Conservation (phyloP, 108 stramenopile genomes). For the Cyclostephanos invisitatus region DNA sequence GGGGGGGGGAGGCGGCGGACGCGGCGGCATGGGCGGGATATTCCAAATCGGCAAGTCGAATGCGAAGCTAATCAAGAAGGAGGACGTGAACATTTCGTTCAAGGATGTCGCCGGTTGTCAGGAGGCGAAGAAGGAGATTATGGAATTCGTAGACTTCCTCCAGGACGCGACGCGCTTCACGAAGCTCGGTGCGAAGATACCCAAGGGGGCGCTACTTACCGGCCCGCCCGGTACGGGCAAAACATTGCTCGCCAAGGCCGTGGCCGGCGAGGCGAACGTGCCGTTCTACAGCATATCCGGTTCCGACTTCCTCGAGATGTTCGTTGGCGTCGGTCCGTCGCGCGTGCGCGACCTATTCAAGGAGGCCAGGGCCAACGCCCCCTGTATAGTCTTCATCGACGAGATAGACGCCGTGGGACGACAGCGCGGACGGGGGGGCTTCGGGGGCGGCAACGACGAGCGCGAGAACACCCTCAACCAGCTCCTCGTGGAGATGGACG, state of each 20-base stretch:
- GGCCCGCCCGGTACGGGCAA: conserved; percentile 95
- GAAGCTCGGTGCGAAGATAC: conserved; percentile 95
- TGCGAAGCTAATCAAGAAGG: conserved; percentile 86
- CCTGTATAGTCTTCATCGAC: conserved; percentile 99
- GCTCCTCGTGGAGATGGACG: conserved; percentile 99
- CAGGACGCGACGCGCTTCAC: conserved; percentile 88
- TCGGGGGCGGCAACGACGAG: conserved; percentile 93
- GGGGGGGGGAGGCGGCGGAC: conserved; percentile 61
- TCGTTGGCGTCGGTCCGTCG: conserved; percentile 97
- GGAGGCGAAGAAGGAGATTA: conserved; percentile 97
- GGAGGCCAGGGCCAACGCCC: conserved; percentile 89
- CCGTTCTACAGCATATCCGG: conserved; percentile 96
- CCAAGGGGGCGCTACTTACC: conserved; percentile 93
- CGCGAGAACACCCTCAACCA: conserved; percentile 99
- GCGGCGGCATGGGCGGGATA: conserved; percentile 79
- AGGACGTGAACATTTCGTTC: conserved; percentile 87
- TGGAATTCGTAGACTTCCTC: conserved; percentile 99
- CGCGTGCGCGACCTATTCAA: conserved; percentile 98
- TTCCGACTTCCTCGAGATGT: conserved; percentile 98
- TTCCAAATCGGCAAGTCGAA: conserved; percentile 87
- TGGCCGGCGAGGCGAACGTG: conserved; percentile 98
- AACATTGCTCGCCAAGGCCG: conserved; percentile 97
- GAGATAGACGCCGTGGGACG: conserved; percentile 99
- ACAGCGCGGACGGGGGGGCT: conserved; percentile 88
- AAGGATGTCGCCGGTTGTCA: conserved; percentile 98